Evolutionary conservation across 1,284 basidiomycete genomes (phyloP), one percentile per base, ranked within the genome.

Genomic region (Moesziomyces antarcticus): DNA sequence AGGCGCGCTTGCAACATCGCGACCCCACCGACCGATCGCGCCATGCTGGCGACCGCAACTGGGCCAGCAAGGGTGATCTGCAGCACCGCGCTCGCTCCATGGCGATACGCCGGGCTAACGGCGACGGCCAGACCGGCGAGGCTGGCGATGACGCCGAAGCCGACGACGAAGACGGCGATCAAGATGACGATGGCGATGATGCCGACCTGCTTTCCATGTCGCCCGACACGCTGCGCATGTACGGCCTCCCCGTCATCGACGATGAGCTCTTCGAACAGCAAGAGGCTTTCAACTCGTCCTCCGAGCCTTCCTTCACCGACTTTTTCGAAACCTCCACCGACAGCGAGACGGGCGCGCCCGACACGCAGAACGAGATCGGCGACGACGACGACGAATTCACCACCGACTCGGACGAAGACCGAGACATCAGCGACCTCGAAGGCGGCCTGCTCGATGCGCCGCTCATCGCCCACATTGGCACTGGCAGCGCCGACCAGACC

Each of bases 241-340:
- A 75, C 42, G 78, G 78, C 20, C 35, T 80, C 16, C 62, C 73
- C 25, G 68, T 58, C 41, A 62, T 78, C 46, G 73, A 73, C 22
- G 79, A 82, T 27, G 80, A 83, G 51, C 69, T 82, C 20, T 80
- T 83, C 47, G 77, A 80, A 48, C 69, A 77, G 46, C 80, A 82
- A 46, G 77, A 78, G 24, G 81, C 74, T 6, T 83, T 83, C 69
- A 70, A 75, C 21, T 79, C 79, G 14, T 79, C 78, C 3, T 82
- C 82, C 5, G 82, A 83, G 53, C 82, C 82, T 9, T 80, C 78
- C 16, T 83, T 83, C 49, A 80, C 80, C 44, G 82, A 83, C 59
- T 83, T 83, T 52, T 83, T 82, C 50, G 79, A 64, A 35, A 76
- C 82, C 0, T 75, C 78, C 5, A 73, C 74, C 27, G 79, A 81